These are phyloP conservation scores for Dryadomyces sulphureus DNA, from an alignment of 2,329 filamentous ascomycete genomes.

Conservation along the genomic window DNA sequence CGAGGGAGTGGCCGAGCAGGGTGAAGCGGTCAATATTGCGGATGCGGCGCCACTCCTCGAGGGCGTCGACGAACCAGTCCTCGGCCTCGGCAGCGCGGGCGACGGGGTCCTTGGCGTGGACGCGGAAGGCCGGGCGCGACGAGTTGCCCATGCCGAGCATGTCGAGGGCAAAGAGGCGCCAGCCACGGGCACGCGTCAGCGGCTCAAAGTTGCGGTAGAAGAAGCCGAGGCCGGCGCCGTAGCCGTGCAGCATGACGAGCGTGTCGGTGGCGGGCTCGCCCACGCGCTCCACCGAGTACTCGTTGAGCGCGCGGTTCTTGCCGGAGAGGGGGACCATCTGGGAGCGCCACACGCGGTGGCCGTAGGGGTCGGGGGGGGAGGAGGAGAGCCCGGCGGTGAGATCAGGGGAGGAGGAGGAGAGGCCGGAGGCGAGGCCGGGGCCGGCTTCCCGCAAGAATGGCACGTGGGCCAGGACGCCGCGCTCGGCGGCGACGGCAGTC, in stretches of 20 bases:
- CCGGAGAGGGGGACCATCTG: constrained; percentile 73
- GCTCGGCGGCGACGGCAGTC: constrained; percentile 73
- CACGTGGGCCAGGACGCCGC: constrained; percentile 72
- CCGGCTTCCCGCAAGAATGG: constrained; percentile 67
- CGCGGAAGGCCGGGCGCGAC: constrained; percentile 66
- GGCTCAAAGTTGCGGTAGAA: constrained; percentile 98
- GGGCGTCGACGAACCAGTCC: constrained; percentile 86
- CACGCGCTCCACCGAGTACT: constrained; percentile 77
- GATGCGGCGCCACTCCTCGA: constrained; percentile 89
- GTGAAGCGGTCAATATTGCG: constrained; percentile 89
- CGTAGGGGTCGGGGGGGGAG: constrained; percentile 55
- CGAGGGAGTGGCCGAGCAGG: constrained; percentile 80
- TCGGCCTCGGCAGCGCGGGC: constrained; percentile 80
- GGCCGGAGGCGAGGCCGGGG: constrained; percentile 18
- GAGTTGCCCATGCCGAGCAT: constrained; percentile 91
- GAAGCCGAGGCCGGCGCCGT: constrained; percentile 89
- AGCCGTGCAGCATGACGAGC: constrained; percentile 90
- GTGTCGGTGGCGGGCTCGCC: constrained; percentile 71
- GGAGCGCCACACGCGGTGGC: constrained; percentile 73
- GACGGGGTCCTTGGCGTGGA: constrained; percentile 69
- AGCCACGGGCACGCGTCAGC: constrained; percentile 61
- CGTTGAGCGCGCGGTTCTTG: constrained; percentile 77
- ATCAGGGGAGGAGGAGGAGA: constrained; percentile 2
- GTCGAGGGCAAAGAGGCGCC: constrained; percentile 88
- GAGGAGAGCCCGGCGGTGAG: constrained; percentile 20